Evolutionary conservation across 2,329 filamentous ascomycete genomes (phyloP).

Genomic region (Mycocentrospora acerina): DNA sequence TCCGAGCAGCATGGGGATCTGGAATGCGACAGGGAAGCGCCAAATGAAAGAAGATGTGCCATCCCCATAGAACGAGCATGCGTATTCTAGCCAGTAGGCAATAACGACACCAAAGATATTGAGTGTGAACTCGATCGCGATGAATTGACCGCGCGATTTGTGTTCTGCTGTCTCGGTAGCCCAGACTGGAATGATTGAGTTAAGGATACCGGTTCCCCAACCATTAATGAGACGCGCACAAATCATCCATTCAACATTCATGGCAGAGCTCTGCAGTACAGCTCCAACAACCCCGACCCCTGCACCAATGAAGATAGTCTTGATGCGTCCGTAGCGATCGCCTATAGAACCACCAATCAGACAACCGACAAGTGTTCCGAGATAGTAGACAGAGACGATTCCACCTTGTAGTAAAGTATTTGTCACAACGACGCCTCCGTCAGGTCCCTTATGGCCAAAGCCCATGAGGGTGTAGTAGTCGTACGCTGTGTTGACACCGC

Average conservation of each 20-base stretch:
- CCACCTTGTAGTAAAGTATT: conserved; percentile 33
- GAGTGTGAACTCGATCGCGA: conserved; percentile 71
- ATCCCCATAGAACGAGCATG: conserved; percentile 61
- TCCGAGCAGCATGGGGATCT: conserved; percentile 64
- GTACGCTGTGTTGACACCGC: conserved; percentile 34
- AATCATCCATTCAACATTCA: conserved; percentile 62
- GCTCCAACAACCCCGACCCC: conserved; percentile 52
- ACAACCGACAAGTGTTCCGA: conserved; percentile 30
- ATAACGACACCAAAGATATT: conserved; percentile 72
- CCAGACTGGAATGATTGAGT: conserved; percentile 71
- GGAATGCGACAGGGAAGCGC: conserved; percentile 70
- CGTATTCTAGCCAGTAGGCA: conserved; percentile 56
- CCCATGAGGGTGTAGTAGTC: conserved; percentile 35
- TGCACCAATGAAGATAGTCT: conserved; percentile 29
- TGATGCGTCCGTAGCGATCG: conserved; percentile 30
- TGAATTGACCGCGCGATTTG: conserved; percentile 67
- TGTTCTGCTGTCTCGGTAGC: conserved; percentile 70
- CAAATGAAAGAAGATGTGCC: conserved; percentile 62
- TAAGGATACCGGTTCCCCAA: conserved; percentile 69
- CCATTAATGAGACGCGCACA: conserved; percentile 62
- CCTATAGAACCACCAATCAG: conserved; percentile 27
- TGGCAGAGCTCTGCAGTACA: conserved; percentile 63
- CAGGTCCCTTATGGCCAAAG: conserved; percentile 29
- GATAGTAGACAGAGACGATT: conserved; percentile 37
- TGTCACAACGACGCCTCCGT: conserved; percentile 24